Percentiles rank a stretch among this genome's conserved stretches.
These are phyloP conservation scores for Saturnispora serradocipensis DNA, from an alignment of 805 yeast species.

Conservation along the genomic window DNA sequence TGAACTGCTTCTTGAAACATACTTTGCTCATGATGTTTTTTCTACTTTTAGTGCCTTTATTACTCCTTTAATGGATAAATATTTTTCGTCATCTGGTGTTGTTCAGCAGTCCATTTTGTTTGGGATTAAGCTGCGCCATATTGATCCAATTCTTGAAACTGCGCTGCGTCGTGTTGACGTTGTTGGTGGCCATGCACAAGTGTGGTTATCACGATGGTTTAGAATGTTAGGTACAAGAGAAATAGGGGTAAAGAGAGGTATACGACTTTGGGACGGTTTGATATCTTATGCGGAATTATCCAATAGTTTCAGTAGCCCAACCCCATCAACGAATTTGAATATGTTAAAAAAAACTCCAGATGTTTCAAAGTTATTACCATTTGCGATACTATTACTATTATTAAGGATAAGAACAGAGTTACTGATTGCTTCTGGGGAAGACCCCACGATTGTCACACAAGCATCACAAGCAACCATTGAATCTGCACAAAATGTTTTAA, in stretches of 20 bases:
- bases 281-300: slow-evolving; percentile 19
- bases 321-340: slow-evolving; percentile 7
- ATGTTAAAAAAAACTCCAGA: slow-evolving; percentile 3
- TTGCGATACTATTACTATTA: slow-evolving; percentile 34
- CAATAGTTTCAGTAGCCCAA: slow-evolving; percentile 3
- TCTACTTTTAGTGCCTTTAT: slow-evolving; percentile 35
- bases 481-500: background rate
- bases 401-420: slow-evolving; percentile 14
- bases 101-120: slow-evolving; percentile 40
- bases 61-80: slow-evolving; percentile 28
- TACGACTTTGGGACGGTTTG: slow-evolving; percentile 42
- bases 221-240: slow-evolving; percentile 40
- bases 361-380: slow-evolving; percentile 27
- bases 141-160: slow-evolving; percentile 27
- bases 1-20: slow-evolving; percentile 31
- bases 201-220: slow-evolving; percentile 47
- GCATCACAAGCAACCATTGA: background rate
- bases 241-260: slow-evolving; percentile 30
- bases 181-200: slow-evolving; percentile 28
- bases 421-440: slow-evolving; percentile 7
- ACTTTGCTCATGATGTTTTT: slow-evolving; percentile 24
- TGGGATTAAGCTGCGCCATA: slow-evolving; percentile 38
- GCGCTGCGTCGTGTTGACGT: slow-evolving; percentile 9
- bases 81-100: slow-evolving; percentile 32
- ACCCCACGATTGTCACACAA: background rate